phyloP scores from a whole-genome alignment of 2,329 filamentous ascomycete species.

The Ceratocystis colombiana region DNA sequence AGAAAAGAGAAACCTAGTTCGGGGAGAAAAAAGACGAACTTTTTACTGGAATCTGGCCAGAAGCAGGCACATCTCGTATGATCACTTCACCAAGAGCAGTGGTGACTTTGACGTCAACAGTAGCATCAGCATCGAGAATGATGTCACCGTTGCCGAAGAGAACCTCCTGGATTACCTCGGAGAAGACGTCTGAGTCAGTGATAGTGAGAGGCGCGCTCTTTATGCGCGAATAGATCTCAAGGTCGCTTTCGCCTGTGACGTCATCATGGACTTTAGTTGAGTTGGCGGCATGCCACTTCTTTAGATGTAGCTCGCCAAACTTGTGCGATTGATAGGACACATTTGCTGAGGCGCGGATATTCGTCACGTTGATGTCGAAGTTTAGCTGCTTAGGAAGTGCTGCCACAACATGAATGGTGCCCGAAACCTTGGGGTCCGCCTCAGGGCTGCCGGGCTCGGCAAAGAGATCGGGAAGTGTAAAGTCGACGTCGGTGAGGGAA shows the following conservation, averaged over 20 bases:
- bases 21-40: constrained; percentile 60
- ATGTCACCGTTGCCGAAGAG: constrained; percentile 63
- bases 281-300: constrained; percentile 73
- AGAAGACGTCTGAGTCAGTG: constrained; percentile 68
- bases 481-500: constrained; percentile 73
- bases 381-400: constrained; percentile 77
- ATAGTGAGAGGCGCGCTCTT: constrained; percentile 72
- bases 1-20: constrained; percentile 21
- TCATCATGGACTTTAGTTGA: constrained; percentile 56
- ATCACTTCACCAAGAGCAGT: constrained; percentile 74
- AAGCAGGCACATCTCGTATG: constrained; percentile 72
- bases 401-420: constrained; percentile 69
- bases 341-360: constrained; percentile 65
- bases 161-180: constrained; percentile 67
- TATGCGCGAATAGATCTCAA: constrained; percentile 68
- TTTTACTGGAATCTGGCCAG: constrained; percentile 83
- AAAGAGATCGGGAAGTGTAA: constrained; percentile 69
- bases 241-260: constrained; percentile 45
- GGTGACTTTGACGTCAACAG: constrained; percentile 70
- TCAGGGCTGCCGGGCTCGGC: constrained; percentile 65
- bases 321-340: constrained; percentile 69
- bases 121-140: constrained; percentile 63
- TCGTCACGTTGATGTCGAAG: constrained; percentile 67
- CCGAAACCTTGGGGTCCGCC: constrained; percentile 68
- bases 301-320: constrained; percentile 69